Conservation (phyloP, 176 grass and related monocot species). For the barley (Hordeum vulgare) region MorexV3_pseudomolecules_assembly NC_058520.1:486181554-486182053, state of each 20-base stretch:
- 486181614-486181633: conserved; percentile 21
- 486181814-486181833: conserved; percentile 18
- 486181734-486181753: neutral
- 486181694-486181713: too few relatives aligned
- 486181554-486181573: conserved; percentile 1
- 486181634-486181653: neutral
- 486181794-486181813: conserved; percentile 9
- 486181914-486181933: neutral
- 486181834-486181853: neutral
- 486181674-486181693: too few relatives aligned
- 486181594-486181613: conserved; percentile 21
- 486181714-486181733: too few relatives aligned
- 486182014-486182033: neutral
- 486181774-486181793: neutral
- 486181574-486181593: neutral
- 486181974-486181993: neutral
- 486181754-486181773: neutral
- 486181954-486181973: neutral
- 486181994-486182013: neutral
- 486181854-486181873: conserved; percentile 5
- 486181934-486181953: neutral
- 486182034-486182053: conserved; percentile 18
- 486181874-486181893: neutral
- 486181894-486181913: neutral
- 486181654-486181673: neutral